Base-by-base conservation (phyloP, 305 asterid species). In the Solanum chacoense region DNA sequence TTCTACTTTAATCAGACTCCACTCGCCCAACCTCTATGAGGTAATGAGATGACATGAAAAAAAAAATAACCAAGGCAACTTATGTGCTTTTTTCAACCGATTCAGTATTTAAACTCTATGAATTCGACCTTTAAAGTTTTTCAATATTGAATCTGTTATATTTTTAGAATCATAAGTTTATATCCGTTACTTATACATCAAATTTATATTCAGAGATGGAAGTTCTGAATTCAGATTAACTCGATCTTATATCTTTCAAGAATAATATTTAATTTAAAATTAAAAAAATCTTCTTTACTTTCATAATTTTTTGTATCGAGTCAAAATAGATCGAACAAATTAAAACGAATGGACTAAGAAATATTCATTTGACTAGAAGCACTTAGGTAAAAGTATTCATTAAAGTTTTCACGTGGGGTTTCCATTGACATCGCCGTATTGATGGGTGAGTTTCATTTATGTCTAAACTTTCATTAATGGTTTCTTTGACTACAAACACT, bases 391-490 rank as follows among this genome's bases (percentile, higher is more conserved):
- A 67, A 24, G 74, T 67, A 26, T 11, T 67, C 8, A 67, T 67
- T 67, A 24, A n/a, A 67, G 73, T 67, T 26, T 38, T 42, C 89
- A 87, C 89, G 59, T 72, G 76, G 40, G 83, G 35, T 28, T 75
- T 55, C 89, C 85, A 18, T 32, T 42, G 45, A 11, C 42, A 34
- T 32, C 76, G 89, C 85, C 85, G 89, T 75, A 32, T 87, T 50
- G 85, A 87, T 50, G 89, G 50, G 10, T 45, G 89, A 16, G 88
- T 86, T 24, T 73, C 37, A 67, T 86, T 71, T 85, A 72, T 85
- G 26, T 37, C 59, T 10, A 67, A 31, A 18, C 18, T 67, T 18
- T 36, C 18, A 71, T 26, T 86, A 67, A 73, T 86, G 40, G 29
- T 86, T 37, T 86, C 22, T 69, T 73, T 65, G 59, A 69, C 88